Conservation (phyloP, 2,329 filamentous ascomycete genomes). For the Alternaria sp. region DNA sequence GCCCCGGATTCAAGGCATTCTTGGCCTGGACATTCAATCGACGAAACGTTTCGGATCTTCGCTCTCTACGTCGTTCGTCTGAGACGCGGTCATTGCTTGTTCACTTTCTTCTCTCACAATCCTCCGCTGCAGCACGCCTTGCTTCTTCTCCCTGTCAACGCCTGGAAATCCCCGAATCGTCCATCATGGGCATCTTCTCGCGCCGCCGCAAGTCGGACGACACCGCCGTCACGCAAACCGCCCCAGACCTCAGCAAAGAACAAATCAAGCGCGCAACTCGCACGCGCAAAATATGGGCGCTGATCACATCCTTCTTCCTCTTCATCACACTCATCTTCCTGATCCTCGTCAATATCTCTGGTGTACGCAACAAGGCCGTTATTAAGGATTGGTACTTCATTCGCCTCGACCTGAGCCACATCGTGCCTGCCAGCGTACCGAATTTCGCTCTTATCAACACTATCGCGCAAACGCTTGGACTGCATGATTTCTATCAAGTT, state of each 20-base stretch:
- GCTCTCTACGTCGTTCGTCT: not conserved
- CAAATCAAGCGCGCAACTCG: conserved; percentile 51
- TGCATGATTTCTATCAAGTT: conserved; percentile 94
- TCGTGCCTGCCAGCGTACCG: conserved; percentile 75
- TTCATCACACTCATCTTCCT: conserved; percentile 78
- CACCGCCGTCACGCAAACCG: conserved; percentile 14
- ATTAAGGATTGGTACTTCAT: conserved; percentile 81
- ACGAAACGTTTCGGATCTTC: conserved; percentile 3
- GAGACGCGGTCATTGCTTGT: not conserved
- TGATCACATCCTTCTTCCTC: conserved; percentile 72
- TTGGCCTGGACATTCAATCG: not conserved
- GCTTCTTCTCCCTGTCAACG: not conserved
- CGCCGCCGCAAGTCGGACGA: conserved; percentile 26
- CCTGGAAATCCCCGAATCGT: not conserved
- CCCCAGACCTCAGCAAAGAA: conserved; percentile 39
- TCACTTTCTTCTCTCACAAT: not conserved
- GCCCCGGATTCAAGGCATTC: conserved; percentile 2
- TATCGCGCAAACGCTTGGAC: conserved; percentile 81
- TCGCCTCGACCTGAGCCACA: conserved; percentile 79
- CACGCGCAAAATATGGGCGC: conserved; percentile 65
- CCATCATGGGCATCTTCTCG: conserved; percentile 31
- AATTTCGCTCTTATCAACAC: conserved; percentile 81
- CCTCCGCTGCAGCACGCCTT: not conserved
- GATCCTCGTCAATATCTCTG: conserved; percentile 80
- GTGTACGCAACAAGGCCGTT: conserved; percentile 66